Evolutionary conservation across 2,329 filamentous ascomycete species (phyloP), one percentile per base, ranked within the genome.

Genomic region (Fusarium sp.): DNA sequence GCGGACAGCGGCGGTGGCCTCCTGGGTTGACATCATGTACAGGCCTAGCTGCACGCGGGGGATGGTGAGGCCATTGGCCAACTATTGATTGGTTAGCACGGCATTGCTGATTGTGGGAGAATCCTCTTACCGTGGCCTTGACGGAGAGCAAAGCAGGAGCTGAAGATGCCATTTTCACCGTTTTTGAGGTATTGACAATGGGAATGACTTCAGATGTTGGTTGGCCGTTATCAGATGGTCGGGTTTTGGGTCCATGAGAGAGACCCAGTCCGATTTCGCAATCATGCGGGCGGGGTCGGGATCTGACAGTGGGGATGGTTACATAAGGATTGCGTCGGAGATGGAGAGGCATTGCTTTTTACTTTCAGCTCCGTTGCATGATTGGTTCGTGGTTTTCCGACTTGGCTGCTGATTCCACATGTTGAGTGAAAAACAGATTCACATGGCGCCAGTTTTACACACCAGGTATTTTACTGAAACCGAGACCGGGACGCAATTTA

Each of bases 1-100:
- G 47, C 81, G 81, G 2, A 93, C 89, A 2, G 91, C 85, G 28
- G 83, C 78, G 10, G 81, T 83, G 16, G 89, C 90, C 75, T 93
- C 90, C 28, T 78, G 78, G 2, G 90, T 88, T 4, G 86, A 88
- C 78, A 92, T 92, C 81, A 91, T 85, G 80, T 94, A 94, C 11
- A 94, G 88, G 6, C 92, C 92, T 1, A 94, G 86, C 70, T 94
- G 92, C 71, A 94, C 89, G 73, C 87, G 88, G 13, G 92, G 92
- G 80, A 94, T 93, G 13, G 83, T 83, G 60, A 87, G 81, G 75
- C 90, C 89, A 83, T 92, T 92, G 73, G 88, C 80, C 60, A 92
- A 86, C 84, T 90, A 51, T 13, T 16, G 12, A 2, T 23, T 4
- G 10, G 27, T 60, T n/a, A 75, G 69, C 5, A 4, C 4, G 2